Percentiles rank a stretch among this genome's conserved stretches.
Evolutionary conservation across 192 early-diverging fungal genomes (phyloP).

Genomic region (Backusella macrospora): DNA sequence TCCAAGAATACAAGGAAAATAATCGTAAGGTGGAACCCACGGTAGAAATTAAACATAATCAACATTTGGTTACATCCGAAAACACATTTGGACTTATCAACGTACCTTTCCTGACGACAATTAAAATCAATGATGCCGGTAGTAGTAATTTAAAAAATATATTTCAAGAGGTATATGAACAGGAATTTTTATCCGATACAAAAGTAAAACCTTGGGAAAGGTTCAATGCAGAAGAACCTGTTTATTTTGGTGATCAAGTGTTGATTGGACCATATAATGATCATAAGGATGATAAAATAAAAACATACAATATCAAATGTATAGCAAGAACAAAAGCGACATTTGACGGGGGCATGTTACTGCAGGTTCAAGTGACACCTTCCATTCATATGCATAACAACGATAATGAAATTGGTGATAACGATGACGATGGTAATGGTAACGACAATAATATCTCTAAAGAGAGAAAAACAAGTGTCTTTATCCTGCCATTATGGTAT

Average conservation of each 20-base stretch:
- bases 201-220: constrained; percentile 1
- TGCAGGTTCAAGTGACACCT: background rate
- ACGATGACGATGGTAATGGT: too few relatives aligned
- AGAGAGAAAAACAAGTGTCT: background rate
- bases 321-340: background rate
- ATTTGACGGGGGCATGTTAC: background rate
- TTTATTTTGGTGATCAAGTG: constrained; percentile 20
- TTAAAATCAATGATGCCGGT: background rate
- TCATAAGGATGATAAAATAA: background rate
- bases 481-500: constrained; percentile 25
- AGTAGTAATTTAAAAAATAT: background rate
- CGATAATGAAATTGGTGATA: too few relatives aligned
- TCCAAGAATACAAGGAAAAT: background rate
- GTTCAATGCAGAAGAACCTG: constrained; percentile 5
- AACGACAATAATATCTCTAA: too few relatives aligned
- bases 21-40: background rate
- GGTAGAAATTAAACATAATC: background rate
- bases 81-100: background rate
- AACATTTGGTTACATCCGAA: background rate
- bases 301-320: background rate
- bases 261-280: background rate
- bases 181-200: background rate
- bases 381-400: too few relatives aligned
- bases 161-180: background rate
- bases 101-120: background rate